Evolutionary conservation across 75 land plant genomes (phyloP).

Genomic region (Picea glauca): DNA sequence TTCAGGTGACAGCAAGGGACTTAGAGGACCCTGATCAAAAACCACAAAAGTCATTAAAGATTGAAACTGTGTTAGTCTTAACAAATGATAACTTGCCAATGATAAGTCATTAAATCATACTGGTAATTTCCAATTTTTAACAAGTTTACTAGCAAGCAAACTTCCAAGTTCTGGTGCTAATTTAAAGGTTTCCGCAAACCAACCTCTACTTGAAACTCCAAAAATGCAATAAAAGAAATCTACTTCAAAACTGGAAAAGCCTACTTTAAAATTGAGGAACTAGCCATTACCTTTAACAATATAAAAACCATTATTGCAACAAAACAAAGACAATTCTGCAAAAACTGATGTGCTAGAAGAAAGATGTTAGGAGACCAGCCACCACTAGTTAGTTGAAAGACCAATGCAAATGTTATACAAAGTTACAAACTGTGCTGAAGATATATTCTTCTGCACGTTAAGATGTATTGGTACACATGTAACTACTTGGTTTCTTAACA

Average conservation of each 20-base stretch:
- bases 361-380: background rate
- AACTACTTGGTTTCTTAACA: background rate
- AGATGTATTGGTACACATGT: background rate
- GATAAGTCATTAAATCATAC: background rate
- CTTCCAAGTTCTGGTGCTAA: background rate
- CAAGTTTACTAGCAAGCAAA: background rate
- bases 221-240: too few species aligned
- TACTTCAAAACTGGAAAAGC: too few species aligned
- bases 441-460: background rate
- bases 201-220: background rate
- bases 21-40: conserved; percentile 2
- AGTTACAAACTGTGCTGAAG: background rate
- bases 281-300: background rate
- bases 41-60: background rate
- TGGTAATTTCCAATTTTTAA: background rate
- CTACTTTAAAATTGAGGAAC: background rate
- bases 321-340: background rate
- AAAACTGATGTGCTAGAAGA: background rate
- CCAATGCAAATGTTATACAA: background rate
- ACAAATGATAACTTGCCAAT: background rate
- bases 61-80: background rate
- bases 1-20: conserved; percentile 9
- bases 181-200: background rate
- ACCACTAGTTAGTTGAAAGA: background rate
- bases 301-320: background rate